Base-by-base conservation (phyloP, 2,329 filamentous ascomycete genomes). In the Tricladium varicosporioides region DNA sequence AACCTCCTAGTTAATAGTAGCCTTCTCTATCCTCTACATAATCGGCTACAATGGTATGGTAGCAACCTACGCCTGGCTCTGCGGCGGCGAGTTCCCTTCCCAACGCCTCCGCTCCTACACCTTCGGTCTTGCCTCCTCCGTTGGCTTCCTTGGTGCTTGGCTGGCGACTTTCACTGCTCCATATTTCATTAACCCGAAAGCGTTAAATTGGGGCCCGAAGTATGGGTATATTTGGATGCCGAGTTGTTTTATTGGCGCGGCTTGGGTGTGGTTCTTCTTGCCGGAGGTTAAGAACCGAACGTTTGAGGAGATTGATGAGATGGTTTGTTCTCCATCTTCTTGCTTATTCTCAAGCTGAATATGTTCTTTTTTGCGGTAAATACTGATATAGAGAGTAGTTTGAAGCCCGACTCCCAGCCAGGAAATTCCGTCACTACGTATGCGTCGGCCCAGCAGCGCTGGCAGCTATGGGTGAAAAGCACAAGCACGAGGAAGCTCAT, bases 101-200 rank as follows among this genome's bases (percentile, higher is more conserved):
- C 81, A 84, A 64, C 74, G 80, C 3, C 73, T 84, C 7, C 77
- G 81, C 11, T 79, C 76, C 0, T 79, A 83, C 61, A 84, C 81
- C 0, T 83, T 84, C 54, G 81, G 81, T 42, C 65, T 80, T 1
- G 80, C 81, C 0, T 77, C 80, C 0, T 77, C 79, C 3, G 69
- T 80, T 18, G 80, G 78, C 0, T 84, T 84, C 67, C 71, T 82
- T 9, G 76, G 78, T 1, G 80, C 80, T 81, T 63, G 61, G 61
- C 56, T 63, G 5, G 79, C 79, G 0, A 82, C 79, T 0, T 84
- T 83, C 61, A 84, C 81, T 0, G 80, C 80, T 1, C 81, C 80
- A 0, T 83, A 84, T 63, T 84, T 84, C 62, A 84, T 85, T 69
- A 84, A 84, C 60, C 78, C 79, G 0, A 67, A 71, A 13, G 68